phyloP scores from a whole-genome alignment of 176 grass and related monocot species.

The Musa beccarii region DNA sequence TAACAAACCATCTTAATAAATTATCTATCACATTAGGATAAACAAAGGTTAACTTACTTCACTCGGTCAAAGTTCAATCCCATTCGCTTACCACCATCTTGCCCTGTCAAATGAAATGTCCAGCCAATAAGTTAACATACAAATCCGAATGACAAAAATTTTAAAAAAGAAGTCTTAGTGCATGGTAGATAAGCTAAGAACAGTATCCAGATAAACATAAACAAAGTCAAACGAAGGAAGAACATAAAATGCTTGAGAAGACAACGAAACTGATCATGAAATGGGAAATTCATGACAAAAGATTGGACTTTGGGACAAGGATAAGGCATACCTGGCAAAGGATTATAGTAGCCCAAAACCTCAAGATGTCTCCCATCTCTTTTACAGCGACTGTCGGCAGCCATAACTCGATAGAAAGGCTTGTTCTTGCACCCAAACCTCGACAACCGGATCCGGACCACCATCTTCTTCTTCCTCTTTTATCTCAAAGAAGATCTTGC shows the following conservation, averaged over 20 bases:
- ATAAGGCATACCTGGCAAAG: constrained; percentile 28
- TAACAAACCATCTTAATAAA: too few relatives aligned
- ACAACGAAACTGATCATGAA: not conserved
- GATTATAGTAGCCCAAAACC: constrained; percentile 83
- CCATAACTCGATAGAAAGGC: constrained; percentile 81
- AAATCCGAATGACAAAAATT: not conserved
- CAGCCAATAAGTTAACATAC: not conserved
- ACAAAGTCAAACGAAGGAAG: too few relatives aligned
- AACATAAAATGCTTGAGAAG: not conserved
- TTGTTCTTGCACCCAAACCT: constrained; percentile 67
- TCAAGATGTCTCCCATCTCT: constrained; percentile 84
- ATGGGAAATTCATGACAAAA: not conserved
- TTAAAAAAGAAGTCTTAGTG: too few relatives aligned
- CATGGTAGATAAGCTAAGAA: too few relatives aligned
- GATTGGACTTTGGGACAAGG: not conserved
- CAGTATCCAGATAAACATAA: too few relatives aligned
- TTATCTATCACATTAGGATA: not conserved
- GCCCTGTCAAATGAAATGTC: constrained; percentile 22
- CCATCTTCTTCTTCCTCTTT: not conserved
- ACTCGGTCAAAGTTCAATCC: constrained; percentile 77
- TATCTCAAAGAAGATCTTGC: not conserved
- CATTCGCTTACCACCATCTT: constrained; percentile 85
- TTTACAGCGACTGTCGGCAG: constrained; percentile 64
- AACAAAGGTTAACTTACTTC: constrained; percentile 42
- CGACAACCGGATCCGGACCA: constrained; percentile 19